Base-by-base conservation (phyloP, 1,139 yeast species). In the Suhomyces bribrorum region DNA sequence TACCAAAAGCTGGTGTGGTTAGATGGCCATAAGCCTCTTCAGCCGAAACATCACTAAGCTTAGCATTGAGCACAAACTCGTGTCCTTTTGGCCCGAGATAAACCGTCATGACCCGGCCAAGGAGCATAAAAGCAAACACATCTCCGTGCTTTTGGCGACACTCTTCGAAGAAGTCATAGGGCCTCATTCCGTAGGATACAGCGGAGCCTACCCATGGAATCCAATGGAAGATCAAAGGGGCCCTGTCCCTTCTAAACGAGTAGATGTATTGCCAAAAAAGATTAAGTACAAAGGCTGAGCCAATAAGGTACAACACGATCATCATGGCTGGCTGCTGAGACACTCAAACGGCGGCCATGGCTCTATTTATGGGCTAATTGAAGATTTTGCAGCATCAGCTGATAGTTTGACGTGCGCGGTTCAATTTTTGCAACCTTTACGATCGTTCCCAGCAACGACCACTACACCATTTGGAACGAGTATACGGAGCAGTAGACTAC, bases 171-270 rank as follows among this genome's bases (percentile, higher is more conserved):
- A 92, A 92, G 43, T 79, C 86, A 60, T 89, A 92, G 14, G 97
- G 98, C 51, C 83, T 83, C 83, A 82, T 85, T 53, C 97, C 98
- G 59, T 87, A 92, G 6, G 75, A 65, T 29, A 85, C 79, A 22
- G 97, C 94, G 26, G 94, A 83, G 31, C 98, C 98, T 34, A 90
- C 70, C 96, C 97, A 89, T 22, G 98, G 98, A 45, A 92, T 69
- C 85, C 89, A 83, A 67, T 92, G 86, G 59, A 86, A 87, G 7
- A 88, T 97, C 49, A 90, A 61, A 4, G 98, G 97, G n/a, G 80
- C 92, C 48, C 90, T 70, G 59, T 85, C 90, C 39, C 75, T 84
- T 61, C 90, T 76, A 31, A 85, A 57, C 7, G 86, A 77, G 57
- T 83, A 83, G 14, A 78, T 54, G 5, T 82, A 64, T 66, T 89